Evolutionary conservation across 1,284 basidiomycete species (phyloP), one percentile per base, ranked within the genome.

Genomic region (Melampsora occidentalis): DNA sequence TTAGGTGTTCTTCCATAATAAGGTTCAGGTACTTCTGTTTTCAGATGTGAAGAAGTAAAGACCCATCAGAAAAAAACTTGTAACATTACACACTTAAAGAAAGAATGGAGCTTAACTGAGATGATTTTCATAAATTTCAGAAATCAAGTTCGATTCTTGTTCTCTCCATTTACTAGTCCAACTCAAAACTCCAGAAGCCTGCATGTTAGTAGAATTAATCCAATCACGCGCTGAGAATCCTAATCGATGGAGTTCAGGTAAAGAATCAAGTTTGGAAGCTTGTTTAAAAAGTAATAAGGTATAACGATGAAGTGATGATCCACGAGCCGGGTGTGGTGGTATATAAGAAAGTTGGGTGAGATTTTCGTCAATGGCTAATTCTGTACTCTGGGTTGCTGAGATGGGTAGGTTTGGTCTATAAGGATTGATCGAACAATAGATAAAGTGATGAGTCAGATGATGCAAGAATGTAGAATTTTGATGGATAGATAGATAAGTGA

Each of bases 261-360:
- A 25, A 46, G n/a, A 12, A 59, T 62, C 46, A 6, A 63, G 28
- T 20, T 59, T 53, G 22, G 51, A 25, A 46, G 31, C 2, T 80
- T 96, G 93, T n/a, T 89, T 89, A 68, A 94, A 86, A 35, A 95
- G 85, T 25, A 95, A 84, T 33, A 90, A 80, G 1, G 89, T 88
- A 83, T 94, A 95, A 73, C 94, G 90, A 84, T 95, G 93, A 84
- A 93, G 93, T 0, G 88, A 88, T 5, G 92, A 90, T 63, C 93
- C 93, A 46, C 87, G 86, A 81, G 92, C 90, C 5, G 94, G 94
- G 80, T 95, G 93, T 4, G 94, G 94, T 2, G 93, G 91, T 76
- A 94, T 84, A 81, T 94, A 96, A 14, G 85, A 83, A 1, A 91
- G 89, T 22, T 57, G 20, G 2, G 53, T 57, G 4, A 57, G 6